Percentiles rank a stretch among this genome's conserved stretches.
phyloP scores from a whole-genome alignment of 1,139 yeast genomes.

The Candida sp. region DNA sequence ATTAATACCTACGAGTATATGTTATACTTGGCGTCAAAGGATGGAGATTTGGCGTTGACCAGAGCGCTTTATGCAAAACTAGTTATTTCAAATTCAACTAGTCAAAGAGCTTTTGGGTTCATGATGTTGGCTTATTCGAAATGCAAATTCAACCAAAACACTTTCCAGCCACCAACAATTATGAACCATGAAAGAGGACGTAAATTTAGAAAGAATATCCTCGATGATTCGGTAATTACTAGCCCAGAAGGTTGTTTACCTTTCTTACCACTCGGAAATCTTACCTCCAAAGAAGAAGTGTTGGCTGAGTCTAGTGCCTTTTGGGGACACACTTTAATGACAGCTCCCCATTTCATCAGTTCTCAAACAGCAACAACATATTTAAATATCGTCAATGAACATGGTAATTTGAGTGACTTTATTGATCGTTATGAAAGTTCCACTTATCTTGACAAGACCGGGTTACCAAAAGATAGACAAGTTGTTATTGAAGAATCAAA shows the following conservation, averaged over 20 bases:
- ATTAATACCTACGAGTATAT: slow-evolving; percentile 60
- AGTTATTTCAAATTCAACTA: slow-evolving; percentile 36
- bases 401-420: slow-evolving; percentile 48
- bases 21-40: slow-evolving; percentile 70
- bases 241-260: slow-evolving; percentile 48
- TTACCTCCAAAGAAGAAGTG: slow-evolving; percentile 40
- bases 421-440: slow-evolving; percentile 43
- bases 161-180: slow-evolving; percentile 32
- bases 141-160: slow-evolving; percentile 7
- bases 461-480: slow-evolving; percentile 16
- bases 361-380: slow-evolving; percentile 45
- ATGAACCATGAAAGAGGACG: slow-evolving; percentile 44
- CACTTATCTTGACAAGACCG: slow-evolving; percentile 39
- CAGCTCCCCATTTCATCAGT: slow-evolving; percentile 41
- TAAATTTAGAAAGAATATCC: slow-evolving; percentile 41
- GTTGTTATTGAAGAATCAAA: slow-evolving; percentile 4
- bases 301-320: slow-evolving; percentile 78
- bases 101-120: slow-evolving; percentile 46
- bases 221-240: slow-evolving; percentile 23
- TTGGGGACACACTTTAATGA: slow-evolving; percentile 53
- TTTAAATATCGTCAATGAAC: slow-evolving; percentile 50
- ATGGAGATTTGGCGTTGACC: slow-evolving; percentile 74
- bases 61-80: slow-evolving; percentile 68
- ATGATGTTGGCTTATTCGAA: slow-evolving; percentile 58
- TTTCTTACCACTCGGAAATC: slow-evolving; percentile 55